These are phyloP conservation scores for Aspergillus caelatus DNA, from an alignment of 2,329 filamentous ascomycete species.

Conservation along the genomic window DNA sequence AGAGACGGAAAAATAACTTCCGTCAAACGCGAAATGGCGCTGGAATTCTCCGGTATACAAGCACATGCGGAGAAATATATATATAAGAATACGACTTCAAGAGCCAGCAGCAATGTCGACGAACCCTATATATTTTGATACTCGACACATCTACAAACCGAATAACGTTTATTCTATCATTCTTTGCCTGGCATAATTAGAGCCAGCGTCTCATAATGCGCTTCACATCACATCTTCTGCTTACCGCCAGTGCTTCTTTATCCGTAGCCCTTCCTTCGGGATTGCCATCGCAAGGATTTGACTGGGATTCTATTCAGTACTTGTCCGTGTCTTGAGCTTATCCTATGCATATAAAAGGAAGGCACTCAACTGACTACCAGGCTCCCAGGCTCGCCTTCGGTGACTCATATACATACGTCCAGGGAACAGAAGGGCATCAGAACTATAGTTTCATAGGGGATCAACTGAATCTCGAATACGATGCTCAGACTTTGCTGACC, in stretches of 20 bases:
- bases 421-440: conserved; percentile 54
- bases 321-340: conserved; percentile 16
- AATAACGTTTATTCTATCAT: background rate
- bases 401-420: conserved; percentile 50
- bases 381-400: conserved; percentile 31
- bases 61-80: conserved; percentile 9
- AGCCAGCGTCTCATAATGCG: conserved; percentile 1
- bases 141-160: background rate
- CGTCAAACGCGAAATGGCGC: conserved; percentile 7
- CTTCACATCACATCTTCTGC: conserved; percentile 2
- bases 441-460: conserved; percentile 61
- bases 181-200: background rate
- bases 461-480: conserved; percentile 51
- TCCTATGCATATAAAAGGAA: background rate
- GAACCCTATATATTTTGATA: background rate
- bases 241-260: conserved; percentile 10
- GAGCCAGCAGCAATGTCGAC: background rate
- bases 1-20: conserved; percentile 22
- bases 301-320: conserved; percentile 20
- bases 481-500: conserved; percentile 46
- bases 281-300: conserved; percentile 6
- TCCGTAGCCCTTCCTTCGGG: conserved; percentile 6
- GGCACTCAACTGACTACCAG: conserved; percentile 8
- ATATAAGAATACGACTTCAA: background rate
- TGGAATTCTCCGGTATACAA: conserved; percentile 17